phyloP scores from a whole-genome alignment of 441 rosid species.

The Populus hybrid region DNA sequence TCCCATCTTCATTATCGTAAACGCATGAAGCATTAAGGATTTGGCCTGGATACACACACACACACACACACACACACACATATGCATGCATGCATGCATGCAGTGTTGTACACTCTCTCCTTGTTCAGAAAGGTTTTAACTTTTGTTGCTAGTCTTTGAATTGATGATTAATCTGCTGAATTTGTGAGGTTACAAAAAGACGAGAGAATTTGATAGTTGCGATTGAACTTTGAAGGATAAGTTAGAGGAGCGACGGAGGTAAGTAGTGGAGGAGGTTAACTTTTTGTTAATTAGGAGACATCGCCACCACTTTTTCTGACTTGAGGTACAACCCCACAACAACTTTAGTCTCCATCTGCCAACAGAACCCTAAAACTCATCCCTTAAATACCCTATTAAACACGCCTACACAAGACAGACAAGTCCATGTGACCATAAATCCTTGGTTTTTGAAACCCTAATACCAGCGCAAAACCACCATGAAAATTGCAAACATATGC shows the following conservation, averaged over 20 bases:
- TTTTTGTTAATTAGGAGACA: constrained; percentile 6
- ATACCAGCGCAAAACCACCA: not conserved
- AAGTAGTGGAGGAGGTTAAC: not conserved
- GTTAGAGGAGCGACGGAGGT: constrained; percentile 4
- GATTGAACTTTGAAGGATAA: not conserved
- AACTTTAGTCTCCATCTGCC: constrained; percentile 22
- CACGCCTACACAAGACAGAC: constrained; percentile 30
- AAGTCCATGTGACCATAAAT: constrained; percentile 47
- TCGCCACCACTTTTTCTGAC: constrained; percentile 6
- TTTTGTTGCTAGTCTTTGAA: not conserved
- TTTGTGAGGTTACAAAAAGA: too few relatives aligned
- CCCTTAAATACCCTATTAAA: constrained; percentile 20
- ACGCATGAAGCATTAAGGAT: too few relatives aligned
- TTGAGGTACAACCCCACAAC: constrained; percentile 14
- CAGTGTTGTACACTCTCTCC: too few relatives aligned
- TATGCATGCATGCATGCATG: too few relatives aligned
- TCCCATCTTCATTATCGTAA: not conserved
- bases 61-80: too few relatives aligned
- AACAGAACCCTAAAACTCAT: constrained; percentile 18
- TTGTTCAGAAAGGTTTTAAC: too few relatives aligned
- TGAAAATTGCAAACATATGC: not conserved
- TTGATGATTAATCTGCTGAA: not conserved
- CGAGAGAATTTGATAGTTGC: not conserved
- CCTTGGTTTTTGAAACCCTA: constrained; percentile 44
- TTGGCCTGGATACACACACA: too few relatives aligned